Evolutionary conservation across 2,329 filamentous ascomycete species (phyloP).

Genomic region (Alternaria gansuensis): DNA sequence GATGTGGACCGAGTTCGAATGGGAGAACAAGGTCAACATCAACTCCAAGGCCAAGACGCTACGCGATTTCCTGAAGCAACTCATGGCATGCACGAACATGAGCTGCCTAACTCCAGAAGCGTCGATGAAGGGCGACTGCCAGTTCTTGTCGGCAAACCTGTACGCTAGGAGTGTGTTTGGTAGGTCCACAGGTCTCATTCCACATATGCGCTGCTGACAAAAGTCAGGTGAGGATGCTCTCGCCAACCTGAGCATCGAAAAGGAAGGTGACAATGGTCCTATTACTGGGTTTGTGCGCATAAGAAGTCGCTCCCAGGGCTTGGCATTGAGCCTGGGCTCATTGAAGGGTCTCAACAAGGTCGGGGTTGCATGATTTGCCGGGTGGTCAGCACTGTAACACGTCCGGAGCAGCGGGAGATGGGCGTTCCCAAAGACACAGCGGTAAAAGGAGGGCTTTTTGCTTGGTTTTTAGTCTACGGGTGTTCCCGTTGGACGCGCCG

Average conservation of each 20-base stretch:
- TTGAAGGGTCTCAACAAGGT: conserved; percentile 84
- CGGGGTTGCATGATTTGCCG: conserved; percentile 35
- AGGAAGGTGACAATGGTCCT: conserved; percentile 92
- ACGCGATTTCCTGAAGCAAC: conserved; percentile 87
- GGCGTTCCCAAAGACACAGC: conserved; percentile 4
- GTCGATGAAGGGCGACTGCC: conserved; percentile 94
- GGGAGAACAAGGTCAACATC: conserved; percentile 99
- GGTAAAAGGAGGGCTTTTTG: conserved; percentile 19
- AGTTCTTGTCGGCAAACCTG: conserved; percentile 95
- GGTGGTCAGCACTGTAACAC: conserved; percentile 5
- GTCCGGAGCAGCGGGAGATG: conserved; percentile 1
- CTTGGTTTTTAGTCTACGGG: conserved; percentile 7
- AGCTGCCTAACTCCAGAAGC: conserved; percentile 96
- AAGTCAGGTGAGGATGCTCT: conserved; percentile 90
- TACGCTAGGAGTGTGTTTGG: conserved; percentile 98
- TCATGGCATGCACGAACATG: conserved; percentile 99
- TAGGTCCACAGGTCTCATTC: conserved; percentile 64
- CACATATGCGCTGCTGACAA: conserved; percentile 15
- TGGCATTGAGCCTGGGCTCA: conserved; percentile 91
- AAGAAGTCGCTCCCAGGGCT: conserved; percentile 92
- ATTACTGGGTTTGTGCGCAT: conserved; percentile 98
- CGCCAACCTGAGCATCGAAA: conserved; percentile 96
- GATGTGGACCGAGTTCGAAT: conserved; percentile 99
- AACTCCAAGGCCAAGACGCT: conserved; percentile 95
- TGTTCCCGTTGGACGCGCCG: neutral